Evolutionary conservation across 257 asterid species (phyloP).

Genomic region (Jacaranda mimosifolia): DNA sequence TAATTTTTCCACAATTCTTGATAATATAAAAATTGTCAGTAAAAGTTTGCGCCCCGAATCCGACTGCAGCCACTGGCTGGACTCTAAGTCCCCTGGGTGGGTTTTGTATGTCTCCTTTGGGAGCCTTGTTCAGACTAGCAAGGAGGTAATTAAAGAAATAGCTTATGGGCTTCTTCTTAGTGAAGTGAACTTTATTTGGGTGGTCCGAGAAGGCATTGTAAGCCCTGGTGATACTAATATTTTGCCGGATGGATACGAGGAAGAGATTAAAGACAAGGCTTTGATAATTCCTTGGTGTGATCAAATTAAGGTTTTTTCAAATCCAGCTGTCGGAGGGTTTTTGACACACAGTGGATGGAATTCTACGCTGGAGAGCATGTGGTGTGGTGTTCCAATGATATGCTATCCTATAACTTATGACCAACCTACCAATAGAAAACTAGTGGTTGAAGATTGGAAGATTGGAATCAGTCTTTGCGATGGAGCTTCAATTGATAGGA

Average conservation of each 20-base stretch:
- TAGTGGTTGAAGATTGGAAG: slow-evolving; percentile 42
- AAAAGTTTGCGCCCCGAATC: slow-evolving; percentile 44
- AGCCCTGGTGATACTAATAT: slow-evolving; percentile 37
- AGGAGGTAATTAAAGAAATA: slow-evolving; percentile 37
- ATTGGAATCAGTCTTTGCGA: slow-evolving; percentile 31
- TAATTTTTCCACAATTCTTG: slow-evolving; percentile 27
- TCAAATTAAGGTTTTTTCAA: slow-evolving; percentile 44
- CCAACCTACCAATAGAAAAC: slow-evolving; percentile 35
- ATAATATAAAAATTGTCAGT: not conserved
- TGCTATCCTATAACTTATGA: slow-evolving; percentile 40
- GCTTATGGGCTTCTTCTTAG: slow-evolving; percentile 50
- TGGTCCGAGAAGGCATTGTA: slow-evolving; percentile 48
- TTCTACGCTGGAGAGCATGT: slow-evolving; percentile 51
- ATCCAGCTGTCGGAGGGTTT: slow-evolving; percentile 53
- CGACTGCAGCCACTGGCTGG: slow-evolving; percentile 44
- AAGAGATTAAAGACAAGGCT: slow-evolving; percentile 32
- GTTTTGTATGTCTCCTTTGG: slow-evolving; percentile 53
- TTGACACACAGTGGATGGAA: slow-evolving; percentile 66
- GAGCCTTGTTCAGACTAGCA: slow-evolving; percentile 30
- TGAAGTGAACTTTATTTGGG: slow-evolving; percentile 51
- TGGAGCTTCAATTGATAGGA: not conserved
- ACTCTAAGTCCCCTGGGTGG: slow-evolving; percentile 39
- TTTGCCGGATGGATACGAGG: slow-evolving; percentile 45
- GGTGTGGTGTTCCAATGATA: slow-evolving; percentile 52
- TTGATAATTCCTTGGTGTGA: slow-evolving; percentile 57